Evolutionary conservation across 805 yeast species (phyloP).

Genomic region (Candida maris): DNA sequence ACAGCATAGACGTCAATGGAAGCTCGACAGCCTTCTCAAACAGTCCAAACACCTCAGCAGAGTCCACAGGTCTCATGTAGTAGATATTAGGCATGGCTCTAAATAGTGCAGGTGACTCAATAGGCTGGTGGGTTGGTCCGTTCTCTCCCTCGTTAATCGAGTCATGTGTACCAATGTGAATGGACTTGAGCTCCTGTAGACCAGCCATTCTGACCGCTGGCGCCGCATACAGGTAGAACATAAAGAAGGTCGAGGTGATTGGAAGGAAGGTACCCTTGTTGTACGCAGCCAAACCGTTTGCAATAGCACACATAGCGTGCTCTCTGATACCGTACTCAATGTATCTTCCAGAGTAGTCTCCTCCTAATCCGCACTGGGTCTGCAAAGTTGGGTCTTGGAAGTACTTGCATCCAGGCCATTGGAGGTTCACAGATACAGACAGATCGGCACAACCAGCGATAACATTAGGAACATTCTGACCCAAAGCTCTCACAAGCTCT

Average conservation of each 20-base stretch:
- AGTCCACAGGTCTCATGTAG: conserved; percentile 93
- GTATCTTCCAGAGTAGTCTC: conserved; percentile 88
- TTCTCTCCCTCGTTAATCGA: conserved; percentile 90
- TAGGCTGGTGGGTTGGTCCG: conserved; percentile 93
- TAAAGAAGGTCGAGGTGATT: conserved; percentile 58
- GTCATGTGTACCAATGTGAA: conserved; percentile 88
- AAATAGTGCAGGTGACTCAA: conserved; percentile 66
- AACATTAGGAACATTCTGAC: conserved; percentile 58
- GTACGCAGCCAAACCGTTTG: conserved; percentile 94
- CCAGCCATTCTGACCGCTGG: conserved; percentile 88
- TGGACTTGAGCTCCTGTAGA: conserved; percentile 73
- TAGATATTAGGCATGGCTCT: conserved; percentile 78
- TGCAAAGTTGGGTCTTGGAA: conserved; percentile 80
- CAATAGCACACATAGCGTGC: conserved; percentile 98
- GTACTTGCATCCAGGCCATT: conserved; percentile 79
- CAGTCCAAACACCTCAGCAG: conserved; percentile 84
- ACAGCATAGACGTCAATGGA: conserved; percentile 60
- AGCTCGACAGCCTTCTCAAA: conserved; percentile 63
- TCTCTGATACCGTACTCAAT: conserved; percentile 98
- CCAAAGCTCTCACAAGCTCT: conserved; percentile 61
- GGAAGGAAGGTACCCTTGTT: conserved; percentile 84
- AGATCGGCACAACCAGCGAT: conserved; percentile 98
- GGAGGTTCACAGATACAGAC: conserved; percentile 87
- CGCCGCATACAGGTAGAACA: conserved; percentile 82
- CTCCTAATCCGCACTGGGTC: conserved; percentile 47